Evolutionary conservation across 768 basidiomycete species (phyloP).

Genomic region (Hericium coralloides): DNA sequence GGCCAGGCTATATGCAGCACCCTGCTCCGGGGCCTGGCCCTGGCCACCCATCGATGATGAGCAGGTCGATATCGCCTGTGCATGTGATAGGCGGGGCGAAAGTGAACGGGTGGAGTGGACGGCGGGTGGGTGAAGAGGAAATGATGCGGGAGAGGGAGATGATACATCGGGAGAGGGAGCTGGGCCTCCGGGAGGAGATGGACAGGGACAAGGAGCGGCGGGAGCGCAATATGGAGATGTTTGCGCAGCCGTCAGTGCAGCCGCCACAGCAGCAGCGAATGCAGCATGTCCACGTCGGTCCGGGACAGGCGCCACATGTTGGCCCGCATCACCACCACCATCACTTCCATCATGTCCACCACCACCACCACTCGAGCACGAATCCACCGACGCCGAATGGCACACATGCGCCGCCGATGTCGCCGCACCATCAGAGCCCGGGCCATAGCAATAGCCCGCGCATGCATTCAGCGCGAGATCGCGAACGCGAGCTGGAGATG

Average conservation of each 20-base stretch:
- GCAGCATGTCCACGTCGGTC: conserved; percentile 8
- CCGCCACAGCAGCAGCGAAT: conserved; percentile 15
- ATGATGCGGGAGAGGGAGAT: conserved; percentile 6
- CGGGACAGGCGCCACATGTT: conserved; percentile 10
- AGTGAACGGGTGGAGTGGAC: conserved; percentile 8
- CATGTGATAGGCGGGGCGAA: background rate
- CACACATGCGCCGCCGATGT: conserved; percentile 11
- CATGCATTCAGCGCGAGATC: conserved; percentile 5
- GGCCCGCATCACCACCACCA: conserved; percentile 22
- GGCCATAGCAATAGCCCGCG: conserved; percentile 4
- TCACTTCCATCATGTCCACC: conserved; percentile 25
- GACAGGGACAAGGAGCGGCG: conserved; percentile 14
- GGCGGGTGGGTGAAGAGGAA: background rate
- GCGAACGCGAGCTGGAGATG: background rate
- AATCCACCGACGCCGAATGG: conserved; percentile 8
- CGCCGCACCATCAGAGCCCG: conserved; percentile 7
- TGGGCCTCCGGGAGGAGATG: conserved; percentile 15
- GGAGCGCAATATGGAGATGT: conserved; percentile 19
- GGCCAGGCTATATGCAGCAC: background rate
- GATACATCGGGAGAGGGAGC: conserved; percentile 10
- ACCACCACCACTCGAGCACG: conserved; percentile 22
- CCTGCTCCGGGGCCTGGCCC: background rate
- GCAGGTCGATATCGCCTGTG: background rate
- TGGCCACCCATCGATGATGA: background rate
- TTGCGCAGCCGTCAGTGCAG: conserved; percentile 10